Base-by-base conservation (phyloP, 2,329 filamentous ascomycete species). In the Botryotinia narcissicola region DNA sequence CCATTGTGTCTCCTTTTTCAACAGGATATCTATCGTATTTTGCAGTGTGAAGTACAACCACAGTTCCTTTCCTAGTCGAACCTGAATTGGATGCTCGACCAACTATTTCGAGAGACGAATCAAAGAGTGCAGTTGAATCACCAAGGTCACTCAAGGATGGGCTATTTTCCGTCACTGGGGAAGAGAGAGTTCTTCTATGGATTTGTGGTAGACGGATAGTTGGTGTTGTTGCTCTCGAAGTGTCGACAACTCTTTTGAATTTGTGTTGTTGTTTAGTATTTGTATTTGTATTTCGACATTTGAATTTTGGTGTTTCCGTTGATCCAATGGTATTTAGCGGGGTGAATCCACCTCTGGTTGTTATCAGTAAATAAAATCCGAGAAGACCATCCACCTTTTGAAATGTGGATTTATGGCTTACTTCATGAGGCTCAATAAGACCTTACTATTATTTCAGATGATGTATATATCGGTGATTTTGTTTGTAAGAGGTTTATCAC, bases 41-140 rank as follows among this genome's bases (percentile, higher is more conserved):
- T 75, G 64, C 25, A 74, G 73, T 73, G 73, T 72, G 16, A 75
- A 75, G 61, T 75, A 78, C 12, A 18, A 76, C 74, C 51, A 78
- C 75, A 9, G 76, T 74, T 44, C 73, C 75, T 20, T 76, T 71
- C 57, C 46, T 74, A 40, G 73, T 46, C 48, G 60, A 54, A 66
- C 42, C 44, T 32, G 72, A 76, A 77, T 46, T 74, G 73, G 67
- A 77, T 74, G 35, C 48, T 46, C 62, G 61, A 32, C 51, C 62
- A 32, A 59, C n/a, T 29, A 69, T 68, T 8, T 68, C 40, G 25
- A 75, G 74, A 48, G 75, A 54, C 42, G 76, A 74, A 20, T 76
- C 73, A 73, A 81, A 80, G 42, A 81, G 73, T 14, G 79, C 79
- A 67, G 78, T 81, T n/a, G 78, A 80, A 66, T 81, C 76, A n/a